Percentiles rank a stretch among this genome's conserved stretches.
These are phyloP conservation scores for Colletotrichum ledebouriae DNA, from an alignment of 2,329 filamentous ascomycete genomes.

Conservation along the genomic window DNA sequence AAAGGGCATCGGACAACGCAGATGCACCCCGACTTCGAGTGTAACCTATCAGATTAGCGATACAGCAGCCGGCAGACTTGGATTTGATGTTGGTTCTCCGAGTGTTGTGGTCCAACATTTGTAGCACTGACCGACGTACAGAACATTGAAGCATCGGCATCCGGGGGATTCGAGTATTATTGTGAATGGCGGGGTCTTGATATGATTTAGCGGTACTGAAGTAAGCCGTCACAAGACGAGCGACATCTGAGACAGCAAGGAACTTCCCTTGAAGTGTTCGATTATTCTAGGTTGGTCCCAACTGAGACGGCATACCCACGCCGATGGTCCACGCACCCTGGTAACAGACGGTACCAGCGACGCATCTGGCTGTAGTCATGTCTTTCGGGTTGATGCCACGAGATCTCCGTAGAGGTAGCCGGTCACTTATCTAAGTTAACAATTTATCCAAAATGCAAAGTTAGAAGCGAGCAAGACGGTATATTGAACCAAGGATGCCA, in stretches of 20 bases:
- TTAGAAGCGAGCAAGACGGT: conserved; percentile 13
- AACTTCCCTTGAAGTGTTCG: conserved; percentile 11
- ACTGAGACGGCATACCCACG: conserved; percentile 20
- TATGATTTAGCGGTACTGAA: not conserved
- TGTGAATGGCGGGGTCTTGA: conserved; percentile 21
- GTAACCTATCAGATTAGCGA: conserved; percentile 18
- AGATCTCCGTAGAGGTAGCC: conserved; percentile 27
- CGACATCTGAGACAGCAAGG: conserved; percentile 32
- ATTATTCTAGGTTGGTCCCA: not conserved
- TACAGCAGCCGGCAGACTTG: conserved; percentile 5
- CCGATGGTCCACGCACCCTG: conserved; percentile 7
- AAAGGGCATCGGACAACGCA: conserved; percentile 17
- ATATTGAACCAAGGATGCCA: conserved; percentile 13
- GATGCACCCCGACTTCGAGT: conserved; percentile 22
- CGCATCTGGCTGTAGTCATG: conserved; percentile 26
- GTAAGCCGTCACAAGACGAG: conserved; percentile 28
- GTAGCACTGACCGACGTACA: not conserved
- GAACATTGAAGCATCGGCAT: not conserved
- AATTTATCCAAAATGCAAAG: conserved; percentile 6
- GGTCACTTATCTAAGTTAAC: not conserved
- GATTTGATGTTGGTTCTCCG: not conserved
- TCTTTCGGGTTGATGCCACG: conserved; percentile 5
- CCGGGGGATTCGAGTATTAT: conserved; percentile 11
- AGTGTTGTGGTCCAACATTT: not conserved
- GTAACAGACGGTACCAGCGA: conserved; percentile 25